Evolutionary conservation across 352 stramenopile genomes (phyloP).

Genomic region (Blastocystis sp.): DNA sequence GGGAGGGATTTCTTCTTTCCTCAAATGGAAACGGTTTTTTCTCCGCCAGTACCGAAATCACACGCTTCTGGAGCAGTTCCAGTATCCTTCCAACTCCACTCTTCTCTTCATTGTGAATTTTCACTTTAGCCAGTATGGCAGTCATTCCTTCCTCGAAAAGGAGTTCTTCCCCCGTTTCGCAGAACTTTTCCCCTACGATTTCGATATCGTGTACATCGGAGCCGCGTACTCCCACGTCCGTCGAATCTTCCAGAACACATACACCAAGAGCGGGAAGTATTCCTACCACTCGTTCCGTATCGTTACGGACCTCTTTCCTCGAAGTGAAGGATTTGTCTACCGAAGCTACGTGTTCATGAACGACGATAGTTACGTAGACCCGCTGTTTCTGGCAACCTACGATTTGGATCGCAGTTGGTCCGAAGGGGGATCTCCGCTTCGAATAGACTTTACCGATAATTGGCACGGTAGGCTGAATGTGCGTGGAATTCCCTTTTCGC

Average conservation of each 20-base stretch:
- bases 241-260: background rate
- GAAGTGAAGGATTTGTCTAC: background rate
- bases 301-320: background rate
- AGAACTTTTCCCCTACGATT: background rate
- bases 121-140: background rate
- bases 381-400: background rate
- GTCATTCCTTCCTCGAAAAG: background rate
- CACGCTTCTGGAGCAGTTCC: no score
- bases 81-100: no score
- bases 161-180: background rate
- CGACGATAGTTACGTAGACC: slow-evolving; percentile 11
- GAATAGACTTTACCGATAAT: background rate
- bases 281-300: background rate
- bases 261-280: background rate
- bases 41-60: no score
- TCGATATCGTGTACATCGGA: background rate
- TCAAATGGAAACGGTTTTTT: no score
- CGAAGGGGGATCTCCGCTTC: background rate
- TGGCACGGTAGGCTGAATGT: background rate
- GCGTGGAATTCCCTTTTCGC: background rate
- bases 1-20: no score
- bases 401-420: background rate
- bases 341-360: background rate
- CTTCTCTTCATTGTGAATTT: slow-evolving; percentile 40
- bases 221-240: background rate